Percentiles rank a stretch among this genome's conserved stretches.
Conservation (phyloP, 164 flowering plant species). For the Nelumbo lutea region DNA sequence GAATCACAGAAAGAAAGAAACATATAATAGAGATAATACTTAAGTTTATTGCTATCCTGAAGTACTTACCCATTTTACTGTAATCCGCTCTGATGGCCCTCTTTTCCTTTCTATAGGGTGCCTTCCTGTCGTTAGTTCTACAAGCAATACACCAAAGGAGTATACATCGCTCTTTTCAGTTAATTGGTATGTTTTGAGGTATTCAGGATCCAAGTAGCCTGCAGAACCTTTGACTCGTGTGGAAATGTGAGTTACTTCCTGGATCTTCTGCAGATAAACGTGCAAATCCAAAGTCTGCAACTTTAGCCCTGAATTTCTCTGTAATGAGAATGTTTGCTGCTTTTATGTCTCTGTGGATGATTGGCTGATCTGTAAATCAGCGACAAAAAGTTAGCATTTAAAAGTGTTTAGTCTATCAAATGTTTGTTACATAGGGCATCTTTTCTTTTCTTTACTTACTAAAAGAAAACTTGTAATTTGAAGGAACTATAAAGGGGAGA, state of each 20-base stretch:
- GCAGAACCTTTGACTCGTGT: conserved; percentile 75
- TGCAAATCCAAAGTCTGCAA: conserved; percentile 80
- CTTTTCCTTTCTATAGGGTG: conserved; percentile 48
- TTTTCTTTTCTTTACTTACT: too few relatives aligned
- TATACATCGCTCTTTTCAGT: conserved; percentile 84
- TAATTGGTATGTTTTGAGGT: conserved; percentile 59
- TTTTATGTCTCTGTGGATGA: conserved; percentile 83
- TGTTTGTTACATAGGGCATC: background rate
- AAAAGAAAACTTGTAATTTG: too few relatives aligned
- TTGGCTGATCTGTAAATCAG: conserved; percentile 51
- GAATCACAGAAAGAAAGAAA: too few relatives aligned
- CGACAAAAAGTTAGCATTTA: too few relatives aligned
- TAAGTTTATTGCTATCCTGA: background rate
- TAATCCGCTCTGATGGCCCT: conserved; percentile 37
- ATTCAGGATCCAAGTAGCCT: conserved; percentile 84
- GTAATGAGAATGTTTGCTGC: conserved; percentile 69
- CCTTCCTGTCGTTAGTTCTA: conserved; percentile 72
- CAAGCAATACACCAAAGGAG: conserved; percentile 77
- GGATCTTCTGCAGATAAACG: conserved; percentile 34
- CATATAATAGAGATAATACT: too few relatives aligned
- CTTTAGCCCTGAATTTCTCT: conserved; percentile 72
- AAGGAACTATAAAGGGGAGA: background rate
- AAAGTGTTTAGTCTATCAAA: background rate
- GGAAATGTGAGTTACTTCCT: conserved; percentile 54
- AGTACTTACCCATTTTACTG: conserved; percentile 55